phyloP scores from a whole-genome alignment of 129 eudicot species.

The Flaveria sonorensis region DNA sequence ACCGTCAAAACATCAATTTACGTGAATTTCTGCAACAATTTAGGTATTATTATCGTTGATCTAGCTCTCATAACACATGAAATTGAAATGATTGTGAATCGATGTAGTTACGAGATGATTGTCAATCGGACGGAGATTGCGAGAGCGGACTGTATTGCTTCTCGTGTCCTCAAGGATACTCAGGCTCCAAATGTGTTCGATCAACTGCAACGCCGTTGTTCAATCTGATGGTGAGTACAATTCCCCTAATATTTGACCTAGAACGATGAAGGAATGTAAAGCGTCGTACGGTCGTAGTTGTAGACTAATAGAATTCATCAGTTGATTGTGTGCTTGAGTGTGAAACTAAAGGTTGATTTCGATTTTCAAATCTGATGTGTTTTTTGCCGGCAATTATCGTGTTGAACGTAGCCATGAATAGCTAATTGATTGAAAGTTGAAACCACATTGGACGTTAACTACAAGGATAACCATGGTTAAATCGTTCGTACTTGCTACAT shows the following conservation, averaged over 20 bases:
- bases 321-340: slow-evolving; percentile 18
- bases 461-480: slow-evolving; percentile 29
- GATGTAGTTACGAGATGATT: slow-evolving; percentile 51
- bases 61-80: background rate
- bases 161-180: slow-evolving; percentile 54
- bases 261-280: slow-evolving; percentile 25
- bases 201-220: slow-evolving; percentile 56
- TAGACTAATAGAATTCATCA: background rate
- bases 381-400: background rate
- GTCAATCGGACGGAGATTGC: slow-evolving; percentile 57
- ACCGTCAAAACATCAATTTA: background rate
- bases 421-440: slow-evolving; percentile 10
- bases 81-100: background rate
- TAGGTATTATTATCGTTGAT: too few relatives aligned
- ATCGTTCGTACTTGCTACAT: slow-evolving; percentile 1
- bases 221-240: slow-evolving; percentile 46
- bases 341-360: slow-evolving; percentile 18
- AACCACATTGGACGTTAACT: slow-evolving; percentile 27
- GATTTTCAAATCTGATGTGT: background rate
- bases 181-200: slow-evolving; percentile 66
- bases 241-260: background rate
- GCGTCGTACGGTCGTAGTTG: background rate
- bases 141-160: slow-evolving; percentile 65
- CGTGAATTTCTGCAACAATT: background rate
- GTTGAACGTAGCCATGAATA: slow-evolving; percentile 13